phyloP scores from a whole-genome alignment of 345 rosid species.

The Eutrema japonicum region DNA sequence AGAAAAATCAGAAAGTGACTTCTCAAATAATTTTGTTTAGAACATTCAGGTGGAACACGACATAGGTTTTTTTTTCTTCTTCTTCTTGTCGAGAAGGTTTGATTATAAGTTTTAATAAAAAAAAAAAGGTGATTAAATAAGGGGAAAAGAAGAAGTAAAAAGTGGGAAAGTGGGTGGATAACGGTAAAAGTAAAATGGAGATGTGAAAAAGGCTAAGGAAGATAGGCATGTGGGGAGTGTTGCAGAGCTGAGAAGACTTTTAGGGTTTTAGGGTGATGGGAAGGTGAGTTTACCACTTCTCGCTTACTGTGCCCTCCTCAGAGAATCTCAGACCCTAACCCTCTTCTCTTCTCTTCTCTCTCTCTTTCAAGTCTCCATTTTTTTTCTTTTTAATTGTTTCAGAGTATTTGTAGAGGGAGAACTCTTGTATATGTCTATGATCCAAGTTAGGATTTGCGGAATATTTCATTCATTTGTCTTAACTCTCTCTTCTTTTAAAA shows the following conservation, averaged over 20 bases:
- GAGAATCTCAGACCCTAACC: conserved; percentile 20
- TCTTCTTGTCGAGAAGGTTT: no score
- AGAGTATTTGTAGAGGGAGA: no score
- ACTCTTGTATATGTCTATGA: neutral
- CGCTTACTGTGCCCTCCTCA: conserved; percentile 30
- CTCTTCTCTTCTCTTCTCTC: conserved; percentile 8
- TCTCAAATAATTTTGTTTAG: no score
- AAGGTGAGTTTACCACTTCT: conserved; percentile 29
- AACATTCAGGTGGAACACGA: neutral
- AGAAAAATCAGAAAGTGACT: no score
- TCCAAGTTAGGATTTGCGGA: neutral
- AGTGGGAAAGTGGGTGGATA: conserved; percentile 2
- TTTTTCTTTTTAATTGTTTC: no score
- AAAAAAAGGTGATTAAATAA: neutral
- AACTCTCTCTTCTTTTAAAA: neutral
- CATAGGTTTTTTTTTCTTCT: no score
- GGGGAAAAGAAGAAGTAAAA: neutral
- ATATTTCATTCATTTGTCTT: neutral
- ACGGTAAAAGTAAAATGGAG: conserved; percentile 38
- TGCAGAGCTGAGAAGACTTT: conserved; percentile 37
- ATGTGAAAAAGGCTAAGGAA: conserved; percentile 16
- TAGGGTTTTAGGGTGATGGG: conserved; percentile 25
- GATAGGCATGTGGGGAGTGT: conserved; percentile 40
- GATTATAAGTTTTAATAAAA: no score
- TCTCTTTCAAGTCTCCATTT: conserved; percentile 19